phyloP scores from a whole-genome alignment of 169 alveolate species.

The Eimeria falciformis region DNA sequence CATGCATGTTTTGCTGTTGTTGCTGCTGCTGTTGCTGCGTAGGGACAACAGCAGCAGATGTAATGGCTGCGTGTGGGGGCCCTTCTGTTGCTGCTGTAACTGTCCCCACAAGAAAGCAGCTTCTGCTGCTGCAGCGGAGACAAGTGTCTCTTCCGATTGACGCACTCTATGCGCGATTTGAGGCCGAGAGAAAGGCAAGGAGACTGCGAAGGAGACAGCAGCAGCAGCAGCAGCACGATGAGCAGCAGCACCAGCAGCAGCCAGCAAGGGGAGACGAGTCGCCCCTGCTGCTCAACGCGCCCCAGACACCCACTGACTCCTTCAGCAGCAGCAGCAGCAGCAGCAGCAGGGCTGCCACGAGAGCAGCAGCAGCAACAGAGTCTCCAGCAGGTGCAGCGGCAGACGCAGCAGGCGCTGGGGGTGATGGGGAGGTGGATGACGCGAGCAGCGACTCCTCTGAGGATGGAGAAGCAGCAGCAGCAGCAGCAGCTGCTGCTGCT shows the following conservation, averaged over 20 bases:
- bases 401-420: background rate
- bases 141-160: background rate
- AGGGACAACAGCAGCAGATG: background rate
- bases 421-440: background rate
- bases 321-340: background rate
- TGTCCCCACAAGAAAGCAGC: conserved; percentile 6
- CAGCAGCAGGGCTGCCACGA: background rate
- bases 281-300: background rate
- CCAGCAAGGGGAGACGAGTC: background rate
- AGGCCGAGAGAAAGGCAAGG: background rate
- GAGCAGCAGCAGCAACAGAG: background rate
- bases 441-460: conserved; percentile 8
- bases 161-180: background rate
- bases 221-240: background rate
- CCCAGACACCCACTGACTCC: no score
- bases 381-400: background rate
- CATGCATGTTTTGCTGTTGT: background rate
- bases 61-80: background rate
- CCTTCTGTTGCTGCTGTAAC: background rate
- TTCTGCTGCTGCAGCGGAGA: background rate
- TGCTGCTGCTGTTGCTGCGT: background rate
- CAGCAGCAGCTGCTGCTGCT: background rate
- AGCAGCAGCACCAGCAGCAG: no score
- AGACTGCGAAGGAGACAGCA: background rate
- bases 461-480: background rate